phyloP scores from a whole-genome alignment of 129 eudicot species.

The Scalesia atractyloides region DNA sequence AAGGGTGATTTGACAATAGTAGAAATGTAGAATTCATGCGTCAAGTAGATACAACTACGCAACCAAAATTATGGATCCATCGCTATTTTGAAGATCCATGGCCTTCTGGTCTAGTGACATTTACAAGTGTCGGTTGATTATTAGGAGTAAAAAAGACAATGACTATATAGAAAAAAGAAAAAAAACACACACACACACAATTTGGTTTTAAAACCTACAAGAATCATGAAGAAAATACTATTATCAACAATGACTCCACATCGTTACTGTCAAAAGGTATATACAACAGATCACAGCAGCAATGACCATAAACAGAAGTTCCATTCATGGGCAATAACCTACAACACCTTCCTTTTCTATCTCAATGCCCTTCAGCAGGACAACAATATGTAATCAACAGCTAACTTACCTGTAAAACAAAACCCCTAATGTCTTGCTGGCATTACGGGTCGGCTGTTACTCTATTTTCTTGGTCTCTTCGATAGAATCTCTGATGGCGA shows the following conservation, averaged over 20 bases:
- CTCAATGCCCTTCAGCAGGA: constrained; percentile 11
- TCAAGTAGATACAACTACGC: too few relatives aligned
- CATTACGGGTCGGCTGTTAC: background rate
- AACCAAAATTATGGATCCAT: too few relatives aligned
- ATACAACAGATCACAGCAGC: constrained; percentile 30
- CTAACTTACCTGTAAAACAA: constrained; percentile 22
- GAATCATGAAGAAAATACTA: constrained; percentile 23
- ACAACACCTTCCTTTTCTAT: constrained; percentile 34
- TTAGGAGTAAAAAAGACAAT: too few relatives aligned
- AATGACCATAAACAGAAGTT: background rate
- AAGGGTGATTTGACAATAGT: too few relatives aligned
- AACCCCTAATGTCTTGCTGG: constrained; percentile 17
- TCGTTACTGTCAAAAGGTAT: constrained; percentile 15
- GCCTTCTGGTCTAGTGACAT: too few relatives aligned
- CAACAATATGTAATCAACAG: constrained; percentile 20
- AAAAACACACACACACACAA: too few relatives aligned
- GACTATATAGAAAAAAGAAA: too few relatives aligned
- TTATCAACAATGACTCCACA: constrained; percentile 12
- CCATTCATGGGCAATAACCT: constrained; percentile 13
- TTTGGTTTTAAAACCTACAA: background rate
- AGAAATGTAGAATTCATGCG: too few relatives aligned
- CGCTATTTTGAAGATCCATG: too few relatives aligned
- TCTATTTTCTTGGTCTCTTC: constrained; percentile 60
- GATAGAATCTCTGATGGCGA: constrained; percentile 42
- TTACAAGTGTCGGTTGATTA: too few relatives aligned